Conservation (phyloP, 106 monocot species). For the Phalaenopsis equestris region DNA sequence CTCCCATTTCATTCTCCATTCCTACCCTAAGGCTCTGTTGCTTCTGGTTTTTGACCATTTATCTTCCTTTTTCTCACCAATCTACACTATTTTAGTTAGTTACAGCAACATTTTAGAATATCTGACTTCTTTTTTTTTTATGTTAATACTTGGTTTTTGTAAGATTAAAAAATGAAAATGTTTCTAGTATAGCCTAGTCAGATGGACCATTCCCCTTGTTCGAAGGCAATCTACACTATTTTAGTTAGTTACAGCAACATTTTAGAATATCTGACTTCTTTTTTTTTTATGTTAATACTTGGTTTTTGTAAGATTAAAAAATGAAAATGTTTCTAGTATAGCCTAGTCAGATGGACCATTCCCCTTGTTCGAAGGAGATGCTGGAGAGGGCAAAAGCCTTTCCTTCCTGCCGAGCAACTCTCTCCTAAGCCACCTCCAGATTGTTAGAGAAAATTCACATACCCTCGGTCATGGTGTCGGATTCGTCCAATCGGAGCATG, state of each 20-base stretch:
- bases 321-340: background rate
- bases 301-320: background rate
- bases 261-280: background rate
- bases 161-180: background rate
- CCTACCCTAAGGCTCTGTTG: background rate
- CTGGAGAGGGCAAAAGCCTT: no score
- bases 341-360: no score
- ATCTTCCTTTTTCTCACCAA: background rate
- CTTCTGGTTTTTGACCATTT: background rate
- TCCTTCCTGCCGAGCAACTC: no score
- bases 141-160: background rate
- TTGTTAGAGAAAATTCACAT: no score
- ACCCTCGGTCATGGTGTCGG: no score
- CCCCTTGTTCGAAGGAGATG: no score
- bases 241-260: background rate
- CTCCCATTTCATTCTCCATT: background rate
- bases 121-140: background rate
- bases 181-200: background rate
- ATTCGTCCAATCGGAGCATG: no score
- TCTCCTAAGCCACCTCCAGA: no score
- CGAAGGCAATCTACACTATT: background rate
- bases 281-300: background rate
- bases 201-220: no score
- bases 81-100: background rate
- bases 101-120: background rate